Evolutionary conservation across 2,329 filamentous ascomycete genomes (phyloP).

Genomic region (Zymoseptoria tritici): DNA sequence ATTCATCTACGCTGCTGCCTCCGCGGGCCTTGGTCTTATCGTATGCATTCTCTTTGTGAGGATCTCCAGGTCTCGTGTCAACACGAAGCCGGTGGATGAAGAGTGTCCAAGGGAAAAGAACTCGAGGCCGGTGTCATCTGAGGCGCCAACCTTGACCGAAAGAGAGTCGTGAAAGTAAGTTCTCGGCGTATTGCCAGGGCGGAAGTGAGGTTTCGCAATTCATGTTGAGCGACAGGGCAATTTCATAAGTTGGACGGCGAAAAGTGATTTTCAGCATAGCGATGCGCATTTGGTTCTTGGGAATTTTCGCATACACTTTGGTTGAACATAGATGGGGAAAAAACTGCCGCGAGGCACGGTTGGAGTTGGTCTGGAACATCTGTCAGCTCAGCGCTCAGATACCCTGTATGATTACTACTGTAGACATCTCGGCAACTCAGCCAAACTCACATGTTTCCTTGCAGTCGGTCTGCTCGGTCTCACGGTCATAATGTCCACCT

Average conservation of each 20-base stretch:
- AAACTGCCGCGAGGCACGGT: neutral
- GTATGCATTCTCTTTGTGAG: slow-evolving; percentile 24
- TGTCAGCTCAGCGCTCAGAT: neutral
- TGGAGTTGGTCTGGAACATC: neutral
- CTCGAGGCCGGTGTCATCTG: neutral
- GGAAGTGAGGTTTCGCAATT: too few relatives aligned
- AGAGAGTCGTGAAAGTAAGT: neutral
- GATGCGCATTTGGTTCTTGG: neutral
- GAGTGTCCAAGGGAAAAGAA: slow-evolving; percentile 5
- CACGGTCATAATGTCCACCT: neutral
- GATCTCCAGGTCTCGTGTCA: slow-evolving; percentile 20
- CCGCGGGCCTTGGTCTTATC: slow-evolving; percentile 23
- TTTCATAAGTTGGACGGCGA: neutral
- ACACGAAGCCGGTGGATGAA: slow-evolving; percentile 16
- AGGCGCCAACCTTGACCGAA: neutral
- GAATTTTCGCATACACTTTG: too few relatives aligned
- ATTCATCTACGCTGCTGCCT: slow-evolving; percentile 27
- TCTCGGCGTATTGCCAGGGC: too few relatives aligned
- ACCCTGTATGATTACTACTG: too few relatives aligned
- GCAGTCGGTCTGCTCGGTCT: neutral
- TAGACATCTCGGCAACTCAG: too few relatives aligned
- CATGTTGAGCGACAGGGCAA: too few relatives aligned
- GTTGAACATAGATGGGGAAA: too few relatives aligned
- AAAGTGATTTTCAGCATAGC: neutral
- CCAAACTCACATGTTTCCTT: too few relatives aligned